A percentile compares a stretch with the other conserved stretches of the same genome.
These are phyloP conservation scores for Termitomyces sp. DNA, from an alignment of 768 basidiomycete genomes.

Conservation along the genomic window DNA sequence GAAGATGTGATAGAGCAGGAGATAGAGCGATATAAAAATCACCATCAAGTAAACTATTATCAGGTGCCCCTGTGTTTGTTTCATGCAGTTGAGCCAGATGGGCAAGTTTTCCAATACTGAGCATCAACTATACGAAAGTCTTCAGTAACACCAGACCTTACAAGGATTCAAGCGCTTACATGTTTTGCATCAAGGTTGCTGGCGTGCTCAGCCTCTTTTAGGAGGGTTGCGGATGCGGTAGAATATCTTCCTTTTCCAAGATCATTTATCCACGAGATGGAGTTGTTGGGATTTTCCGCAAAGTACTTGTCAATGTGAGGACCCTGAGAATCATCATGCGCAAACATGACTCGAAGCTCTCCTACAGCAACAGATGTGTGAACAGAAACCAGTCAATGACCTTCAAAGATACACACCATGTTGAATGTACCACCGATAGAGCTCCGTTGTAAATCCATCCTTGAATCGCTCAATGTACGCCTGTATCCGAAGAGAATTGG, in stretches of 20 bases:
- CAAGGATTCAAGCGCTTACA: conserved; percentile 39
- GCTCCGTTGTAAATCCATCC: conserved; percentile 79
- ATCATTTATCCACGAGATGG: conserved; percentile 86
- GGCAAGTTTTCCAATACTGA: conserved; percentile 86
- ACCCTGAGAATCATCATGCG: conserved; percentile 59
- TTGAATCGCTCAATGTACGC: conserved; percentile 73
- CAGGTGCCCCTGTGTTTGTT: conserved; percentile 28
- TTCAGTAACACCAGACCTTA: background rate
- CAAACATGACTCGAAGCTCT: conserved; percentile 77
- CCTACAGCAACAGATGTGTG: conserved; percentile 35
- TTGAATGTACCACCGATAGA: conserved; percentile 93
- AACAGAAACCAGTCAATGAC: background rate
- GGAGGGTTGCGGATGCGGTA: conserved; percentile 57
- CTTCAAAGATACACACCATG: conserved; percentile 48
- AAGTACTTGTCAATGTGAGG: conserved; percentile 73
- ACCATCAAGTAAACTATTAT: conserved; percentile 57
- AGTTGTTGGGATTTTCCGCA: conserved; percentile 45
- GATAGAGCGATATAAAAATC: conserved; percentile 9
- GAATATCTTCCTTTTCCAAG: conserved; percentile 64
- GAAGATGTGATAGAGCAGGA: background rate
- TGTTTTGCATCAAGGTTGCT: conserved; percentile 67
- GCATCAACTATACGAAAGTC: conserved; percentile 57
- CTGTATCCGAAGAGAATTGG: conserved; percentile 56
- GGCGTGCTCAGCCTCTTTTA: conserved; percentile 54
- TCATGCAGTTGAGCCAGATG: conserved; percentile 78